Evolutionary conservation across 2,329 filamentous ascomycete species (phyloP).

Genomic region (Aspergillus uvarum): DNA sequence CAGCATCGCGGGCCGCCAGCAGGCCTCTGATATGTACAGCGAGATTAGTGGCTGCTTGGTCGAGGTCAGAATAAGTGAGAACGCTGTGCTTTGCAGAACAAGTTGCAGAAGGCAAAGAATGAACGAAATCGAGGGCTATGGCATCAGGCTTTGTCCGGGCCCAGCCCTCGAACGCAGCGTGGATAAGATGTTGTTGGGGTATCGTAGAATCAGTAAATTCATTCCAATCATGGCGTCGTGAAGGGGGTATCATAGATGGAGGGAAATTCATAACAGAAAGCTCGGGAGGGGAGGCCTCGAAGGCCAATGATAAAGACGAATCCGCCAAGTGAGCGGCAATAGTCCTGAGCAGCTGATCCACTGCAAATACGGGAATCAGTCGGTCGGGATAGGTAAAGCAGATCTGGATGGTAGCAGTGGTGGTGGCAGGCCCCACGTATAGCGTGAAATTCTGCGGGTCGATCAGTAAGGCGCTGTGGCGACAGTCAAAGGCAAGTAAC

Average conservation of each 20-base stretch:
- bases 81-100: slow-evolving; percentile 23
- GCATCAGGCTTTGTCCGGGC: slow-evolving; percentile 22
- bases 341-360: slow-evolving; percentile 23
- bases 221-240: slow-evolving; percentile 7
- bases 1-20: slow-evolving; percentile 1
- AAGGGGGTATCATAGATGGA: slow-evolving; percentile 24
- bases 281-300: slow-evolving; percentile 11
- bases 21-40: slow-evolving; percentile 21
- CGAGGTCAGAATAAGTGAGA: slow-evolving; percentile 26
- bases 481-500: neutral
- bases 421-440: slow-evolving; percentile 8
- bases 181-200: slow-evolving; percentile 21
- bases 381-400: slow-evolving; percentile 20
- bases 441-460: slow-evolving; percentile 18
- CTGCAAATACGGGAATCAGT: slow-evolving; percentile 21
- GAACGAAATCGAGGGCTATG: slow-evolving; percentile 30
- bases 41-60: slow-evolving; percentile 24
- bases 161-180: slow-evolving; percentile 29
- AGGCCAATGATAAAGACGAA: slow-evolving; percentile 13
- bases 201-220: slow-evolving; percentile 2
- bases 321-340: slow-evolving; percentile 16
- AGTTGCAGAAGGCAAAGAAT: slow-evolving; percentile 21
- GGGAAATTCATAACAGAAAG: slow-evolving; percentile 30
- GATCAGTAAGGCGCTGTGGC: slow-evolving; percentile 10
- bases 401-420: slow-evolving; percentile 11